A percentile compares a stretch with the other conserved stretches of the same genome.
Evolutionary conservation across 1,139 yeast genomes (phyloP).

Genomic region (Protomyces gravidus): DNA sequence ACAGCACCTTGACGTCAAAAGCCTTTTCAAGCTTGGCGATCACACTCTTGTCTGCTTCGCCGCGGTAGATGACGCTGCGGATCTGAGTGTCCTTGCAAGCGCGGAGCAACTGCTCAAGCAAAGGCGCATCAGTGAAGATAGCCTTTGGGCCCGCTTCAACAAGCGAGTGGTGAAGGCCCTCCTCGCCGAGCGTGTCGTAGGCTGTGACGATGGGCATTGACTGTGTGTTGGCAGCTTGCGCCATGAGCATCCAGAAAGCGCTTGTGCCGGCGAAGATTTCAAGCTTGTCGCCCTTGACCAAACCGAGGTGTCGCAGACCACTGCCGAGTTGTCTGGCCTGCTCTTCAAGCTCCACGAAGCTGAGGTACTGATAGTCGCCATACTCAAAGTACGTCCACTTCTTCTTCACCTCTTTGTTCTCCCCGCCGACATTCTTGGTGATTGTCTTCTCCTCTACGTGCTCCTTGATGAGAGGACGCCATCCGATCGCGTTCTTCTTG

Average conservation of each 20-base stretch:
- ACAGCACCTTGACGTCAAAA: conserved; percentile 67
- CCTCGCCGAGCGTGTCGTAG: conserved; percentile 91
- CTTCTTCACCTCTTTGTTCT: conserved; percentile 66
- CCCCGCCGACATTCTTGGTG: conserved; percentile 73
- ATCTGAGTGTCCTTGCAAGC: conserved; percentile 67
- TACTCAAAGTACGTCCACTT: conserved; percentile 83
- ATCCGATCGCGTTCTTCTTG: conserved; percentile 60
- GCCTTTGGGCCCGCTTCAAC: conserved; percentile 73
- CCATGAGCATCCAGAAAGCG: conserved; percentile 30
- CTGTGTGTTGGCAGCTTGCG: conserved; percentile 44
- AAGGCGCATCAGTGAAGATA: conserved; percentile 74
- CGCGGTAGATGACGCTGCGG: conserved; percentile 67
- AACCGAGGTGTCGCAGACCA: conserved; percentile 73
- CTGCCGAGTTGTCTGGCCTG: conserved; percentile 58
- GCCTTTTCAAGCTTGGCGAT: conserved; percentile 54
- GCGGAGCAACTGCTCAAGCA: conserved; percentile 60
- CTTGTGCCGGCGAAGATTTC: conserved; percentile 70
- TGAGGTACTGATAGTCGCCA: conserved; percentile 62
- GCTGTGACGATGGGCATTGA: conserved; percentile 89
- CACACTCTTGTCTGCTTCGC: conserved; percentile 61
- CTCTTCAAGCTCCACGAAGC: conserved; percentile 55
- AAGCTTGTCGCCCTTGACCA: conserved; percentile 60
- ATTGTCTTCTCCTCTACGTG: conserved; percentile 73
- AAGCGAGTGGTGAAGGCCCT: conserved; percentile 82
- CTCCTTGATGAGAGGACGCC: conserved; percentile 69